Percentiles rank a stretch among this genome's conserved stretches.
Conservation (phyloP, 257 asterid genomes). For the Forsythia suspensa region DNA sequence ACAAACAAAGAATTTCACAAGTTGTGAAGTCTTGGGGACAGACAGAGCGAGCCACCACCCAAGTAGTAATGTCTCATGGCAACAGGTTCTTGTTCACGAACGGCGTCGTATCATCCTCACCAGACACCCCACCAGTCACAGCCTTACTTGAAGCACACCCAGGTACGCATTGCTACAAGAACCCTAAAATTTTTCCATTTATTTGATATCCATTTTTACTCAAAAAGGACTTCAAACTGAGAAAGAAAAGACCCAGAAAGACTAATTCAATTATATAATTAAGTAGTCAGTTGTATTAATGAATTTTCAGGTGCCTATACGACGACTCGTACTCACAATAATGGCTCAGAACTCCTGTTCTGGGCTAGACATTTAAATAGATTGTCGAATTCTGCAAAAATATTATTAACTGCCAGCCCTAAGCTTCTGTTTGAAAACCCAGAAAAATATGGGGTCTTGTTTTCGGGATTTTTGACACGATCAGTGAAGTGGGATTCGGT, state of each 20-base stretch:
- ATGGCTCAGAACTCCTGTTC: slow-evolving; percentile 63
- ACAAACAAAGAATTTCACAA: background rate
- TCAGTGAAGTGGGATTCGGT: slow-evolving; percentile 50
- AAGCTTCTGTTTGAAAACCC: slow-evolving; percentile 42
- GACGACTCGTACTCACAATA: slow-evolving; percentile 83
- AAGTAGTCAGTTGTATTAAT: background rate
- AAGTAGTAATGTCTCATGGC: slow-evolving; percentile 35
- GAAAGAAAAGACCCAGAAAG: background rate
- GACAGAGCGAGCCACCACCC: too few species aligned
- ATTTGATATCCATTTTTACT: background rate
- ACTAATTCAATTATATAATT: background rate
- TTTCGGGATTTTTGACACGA: slow-evolving; percentile 30
- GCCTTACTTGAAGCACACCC: slow-evolving; percentile 73
- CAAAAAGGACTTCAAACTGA: background rate
- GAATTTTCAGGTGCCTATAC: slow-evolving; percentile 83
- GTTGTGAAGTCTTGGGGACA: too few species aligned
- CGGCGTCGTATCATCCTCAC: slow-evolving; percentile 52
- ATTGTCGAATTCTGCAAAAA: slow-evolving; percentile 63
- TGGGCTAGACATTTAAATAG: slow-evolving; percentile 81
- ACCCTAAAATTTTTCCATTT: background rate
- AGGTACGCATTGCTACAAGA: slow-evolving; percentile 39
- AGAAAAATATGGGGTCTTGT: slow-evolving; percentile 9
- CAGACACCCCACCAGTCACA: slow-evolving; percentile 58
- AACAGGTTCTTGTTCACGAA: slow-evolving; percentile 54
- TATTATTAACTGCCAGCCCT: slow-evolving; percentile 50